Conservation (phyloP, 345 rosid species). For the Salix suchowensis region DNA sequence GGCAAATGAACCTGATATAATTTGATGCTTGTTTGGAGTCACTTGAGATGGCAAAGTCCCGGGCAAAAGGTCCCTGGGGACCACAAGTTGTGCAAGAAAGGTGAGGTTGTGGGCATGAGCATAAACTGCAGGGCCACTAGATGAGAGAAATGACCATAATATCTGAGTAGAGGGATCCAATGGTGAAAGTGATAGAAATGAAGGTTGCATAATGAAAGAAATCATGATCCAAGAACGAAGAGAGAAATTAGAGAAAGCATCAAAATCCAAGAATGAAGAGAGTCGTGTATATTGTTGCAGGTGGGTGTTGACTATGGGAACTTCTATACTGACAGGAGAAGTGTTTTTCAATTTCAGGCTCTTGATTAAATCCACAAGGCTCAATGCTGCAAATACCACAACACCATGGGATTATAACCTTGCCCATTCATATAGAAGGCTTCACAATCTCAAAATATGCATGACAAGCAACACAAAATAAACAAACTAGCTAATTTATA, state of each 20-base stretch:
- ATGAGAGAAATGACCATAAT: slow-evolving; percentile 13
- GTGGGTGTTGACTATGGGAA: too few relatives aligned
- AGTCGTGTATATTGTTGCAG: not conserved
- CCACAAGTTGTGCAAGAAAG: slow-evolving; percentile 19
- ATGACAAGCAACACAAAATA: too few relatives aligned
- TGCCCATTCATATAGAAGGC: too few relatives aligned
- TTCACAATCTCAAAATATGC: too few relatives aligned
- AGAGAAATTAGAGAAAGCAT: not conserved
- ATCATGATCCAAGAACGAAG: not conserved
- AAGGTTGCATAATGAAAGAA: not conserved
- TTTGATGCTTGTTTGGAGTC: not conserved
- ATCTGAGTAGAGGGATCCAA: slow-evolving; percentile 13
- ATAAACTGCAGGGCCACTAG: slow-evolving; percentile 21
- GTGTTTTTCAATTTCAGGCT: too few relatives aligned
- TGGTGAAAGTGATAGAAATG: not conserved
- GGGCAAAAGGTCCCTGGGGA: slow-evolving; percentile 8
- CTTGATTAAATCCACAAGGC: too few relatives aligned
- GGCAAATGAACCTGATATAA: slow-evolving; percentile 4
- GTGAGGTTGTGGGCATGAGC: slow-evolving; percentile 14
- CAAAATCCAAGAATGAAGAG: not conserved
- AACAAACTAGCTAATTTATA: too few relatives aligned
- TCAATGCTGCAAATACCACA: too few relatives aligned
- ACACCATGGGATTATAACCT: too few relatives aligned
- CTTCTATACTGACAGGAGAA: too few relatives aligned
- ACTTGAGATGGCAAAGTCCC: not conserved